phyloP scores from a whole-genome alignment of 805 yeast genomes.

The Grigorovia transvaalensis region DNA sequence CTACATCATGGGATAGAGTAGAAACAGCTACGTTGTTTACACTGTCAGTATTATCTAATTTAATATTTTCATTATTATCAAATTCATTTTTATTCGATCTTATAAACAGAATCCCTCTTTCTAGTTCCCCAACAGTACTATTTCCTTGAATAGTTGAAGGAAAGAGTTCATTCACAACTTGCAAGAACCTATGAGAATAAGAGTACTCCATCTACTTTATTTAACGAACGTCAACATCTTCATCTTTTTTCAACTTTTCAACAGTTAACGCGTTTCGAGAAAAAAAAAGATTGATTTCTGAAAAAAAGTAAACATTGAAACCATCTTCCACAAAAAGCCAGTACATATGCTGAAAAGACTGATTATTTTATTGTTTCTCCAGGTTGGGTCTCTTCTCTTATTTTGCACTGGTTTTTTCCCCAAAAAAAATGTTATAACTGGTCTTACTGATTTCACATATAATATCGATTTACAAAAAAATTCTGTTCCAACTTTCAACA shows the following conservation, averaged over 20 bases:
- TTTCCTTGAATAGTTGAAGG: not conserved
- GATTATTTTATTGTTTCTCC: slow-evolving; percentile 16
- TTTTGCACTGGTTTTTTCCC: slow-evolving; percentile 88
- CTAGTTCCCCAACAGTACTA: not conserved
- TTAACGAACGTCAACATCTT: no score
- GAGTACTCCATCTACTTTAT: not conserved
- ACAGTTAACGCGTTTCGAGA: not conserved
- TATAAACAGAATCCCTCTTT: not conserved
- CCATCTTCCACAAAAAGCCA: no score
- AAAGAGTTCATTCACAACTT: slow-evolving; percentile 1
- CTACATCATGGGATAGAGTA: no score
- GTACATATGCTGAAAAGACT: not conserved
- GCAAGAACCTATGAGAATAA: not conserved
- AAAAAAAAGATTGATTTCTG: not conserved
- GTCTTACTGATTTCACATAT: slow-evolving; percentile 33
- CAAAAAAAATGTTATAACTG: slow-evolving; percentile 66
- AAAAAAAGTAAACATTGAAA: not conserved
- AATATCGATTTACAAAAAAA: slow-evolving; percentile 27
- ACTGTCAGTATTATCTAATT: not conserved
- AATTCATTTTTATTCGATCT: not conserved
- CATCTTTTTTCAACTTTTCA: not conserved
- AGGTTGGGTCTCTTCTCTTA: slow-evolving; percentile 44
- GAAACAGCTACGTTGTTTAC: no score
- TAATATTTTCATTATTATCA: not conserved
- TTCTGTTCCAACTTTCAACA: slow-evolving; percentile 39